Evolutionary conservation across 768 basidiomycete genomes (phyloP).

Genomic region (Phylloporus rhodoxanthus): DNA sequence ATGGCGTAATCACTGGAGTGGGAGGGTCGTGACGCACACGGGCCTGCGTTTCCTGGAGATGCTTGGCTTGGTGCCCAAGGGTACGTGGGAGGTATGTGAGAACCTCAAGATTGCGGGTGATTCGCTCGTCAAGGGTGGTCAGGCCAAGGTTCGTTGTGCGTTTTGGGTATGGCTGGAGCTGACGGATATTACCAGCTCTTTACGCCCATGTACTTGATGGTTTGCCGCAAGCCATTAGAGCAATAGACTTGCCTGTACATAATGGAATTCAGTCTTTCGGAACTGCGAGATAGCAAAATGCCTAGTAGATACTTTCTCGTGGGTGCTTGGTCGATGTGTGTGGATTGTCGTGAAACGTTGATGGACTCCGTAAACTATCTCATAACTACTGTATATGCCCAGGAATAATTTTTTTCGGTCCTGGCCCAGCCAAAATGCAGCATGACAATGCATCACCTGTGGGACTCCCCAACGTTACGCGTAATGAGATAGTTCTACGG

Average conservation of each 20-base stretch:
- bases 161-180: neutral
- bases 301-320: no score
- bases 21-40: conserved; percentile 78
- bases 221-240: conserved; percentile 48
- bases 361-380: no score
- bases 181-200: conserved; percentile 51
- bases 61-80: conserved; percentile 80
- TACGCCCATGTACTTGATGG: conserved; percentile 79
- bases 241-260: neutral
- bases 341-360: no score
- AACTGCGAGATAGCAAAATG: no score
- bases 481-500: no score
- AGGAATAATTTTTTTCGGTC: no score
- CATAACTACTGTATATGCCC: no score
- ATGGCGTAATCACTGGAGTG: conserved; percentile 87
- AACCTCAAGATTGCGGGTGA: conserved; percentile 77
- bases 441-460: no score
- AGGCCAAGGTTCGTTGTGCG: conserved; percentile 58
- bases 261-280: neutral
- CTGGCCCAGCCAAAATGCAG: no score
- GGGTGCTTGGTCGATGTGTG: no score
- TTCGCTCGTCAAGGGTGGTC: conserved; percentile 77
- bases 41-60: conserved; percentile 72
- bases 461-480: no score
- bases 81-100: conserved; percentile 87